phyloP scores from a whole-genome alignment of 1,139 yeast species.

The Hansenula lynferdii region DNA sequence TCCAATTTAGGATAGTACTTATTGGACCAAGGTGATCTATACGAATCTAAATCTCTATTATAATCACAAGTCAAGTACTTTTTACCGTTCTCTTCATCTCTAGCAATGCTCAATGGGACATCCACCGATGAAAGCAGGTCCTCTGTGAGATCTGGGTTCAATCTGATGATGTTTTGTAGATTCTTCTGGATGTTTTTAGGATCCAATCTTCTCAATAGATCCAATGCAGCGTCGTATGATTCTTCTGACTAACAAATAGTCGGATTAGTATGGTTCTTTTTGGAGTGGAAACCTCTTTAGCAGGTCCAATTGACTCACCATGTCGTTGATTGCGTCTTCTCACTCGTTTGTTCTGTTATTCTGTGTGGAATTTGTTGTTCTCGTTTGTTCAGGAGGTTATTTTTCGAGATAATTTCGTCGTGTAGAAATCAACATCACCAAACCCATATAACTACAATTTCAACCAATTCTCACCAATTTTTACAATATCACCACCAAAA shows the following conservation, averaged over 20 bases:
- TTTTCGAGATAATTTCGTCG: neutral
- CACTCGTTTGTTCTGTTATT: too few relatives aligned
- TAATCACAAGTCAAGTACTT: conserved; percentile 85
- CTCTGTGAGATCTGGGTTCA: conserved; percentile 81
- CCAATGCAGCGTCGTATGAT: conserved; percentile 82
- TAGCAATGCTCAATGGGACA: conserved; percentile 63
- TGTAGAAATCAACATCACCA: neutral
- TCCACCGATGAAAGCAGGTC: conserved; percentile 86
- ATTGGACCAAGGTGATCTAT: conserved; percentile 90
- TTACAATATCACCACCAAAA: neutral
- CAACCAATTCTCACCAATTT: neutral
- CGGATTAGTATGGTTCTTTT: too few relatives aligned
- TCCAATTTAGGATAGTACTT: conserved; percentile 64
- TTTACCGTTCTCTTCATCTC: conserved; percentile 58
- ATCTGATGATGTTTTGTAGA: conserved; percentile 62
- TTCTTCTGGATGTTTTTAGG: conserved; percentile 66
- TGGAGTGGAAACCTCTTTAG: neutral
- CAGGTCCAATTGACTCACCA: conserved; percentile 3
- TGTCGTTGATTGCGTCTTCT: conserved; percentile 1
- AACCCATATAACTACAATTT: neutral
- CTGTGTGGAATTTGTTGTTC: too few relatives aligned
- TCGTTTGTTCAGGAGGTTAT: neutral
- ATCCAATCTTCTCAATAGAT: conserved; percentile 78
- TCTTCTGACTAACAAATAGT: conserved; percentile 39
- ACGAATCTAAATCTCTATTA: conserved; percentile 91